phyloP scores from a whole-genome alignment of 805 yeast genomes.

The Wickerhamomyces strasburgensis region DNA sequence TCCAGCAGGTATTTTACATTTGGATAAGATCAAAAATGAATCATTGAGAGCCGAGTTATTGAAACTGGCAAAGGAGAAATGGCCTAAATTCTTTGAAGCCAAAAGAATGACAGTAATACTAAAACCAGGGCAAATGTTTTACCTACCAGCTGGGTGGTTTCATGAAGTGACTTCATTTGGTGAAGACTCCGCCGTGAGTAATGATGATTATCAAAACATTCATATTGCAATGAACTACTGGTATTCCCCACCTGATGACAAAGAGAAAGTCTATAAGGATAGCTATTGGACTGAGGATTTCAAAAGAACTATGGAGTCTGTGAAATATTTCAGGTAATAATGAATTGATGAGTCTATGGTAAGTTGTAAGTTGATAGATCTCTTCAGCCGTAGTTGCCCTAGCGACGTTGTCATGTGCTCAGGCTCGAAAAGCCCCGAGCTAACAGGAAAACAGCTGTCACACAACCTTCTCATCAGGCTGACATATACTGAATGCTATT shows the following conservation, averaged over 20 bases:
- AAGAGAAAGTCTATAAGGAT: constrained; percentile 39
- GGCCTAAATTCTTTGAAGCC: constrained; percentile 44
- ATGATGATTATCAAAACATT: constrained; percentile 20
- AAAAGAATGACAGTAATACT: constrained; percentile 42
- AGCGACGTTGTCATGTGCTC: no score
- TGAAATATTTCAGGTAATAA: constrained; percentile 13
- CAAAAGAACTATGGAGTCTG: constrained; percentile 35
- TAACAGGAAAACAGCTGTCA: neutral
- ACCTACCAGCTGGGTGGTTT: constrained; percentile 76
- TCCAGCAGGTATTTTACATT: constrained; percentile 59
- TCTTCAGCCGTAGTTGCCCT: no score
- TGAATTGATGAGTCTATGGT: no score
- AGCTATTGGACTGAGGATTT: constrained; percentile 52
- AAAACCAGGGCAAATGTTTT: constrained; percentile 61
- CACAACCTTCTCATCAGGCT: neutral
- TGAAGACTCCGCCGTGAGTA: constrained; percentile 14
- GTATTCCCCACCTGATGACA: constrained; percentile 58
- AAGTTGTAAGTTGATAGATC: no score
- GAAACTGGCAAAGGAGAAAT: constrained; percentile 34
- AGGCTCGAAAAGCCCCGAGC: no score
- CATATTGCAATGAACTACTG: constrained; percentile 73
- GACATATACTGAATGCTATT: neutral
- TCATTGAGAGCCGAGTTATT: constrained; percentile 26
- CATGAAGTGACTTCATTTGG: constrained; percentile 74
- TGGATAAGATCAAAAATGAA: constrained; percentile 43